Evolutionary conservation across 768 basidiomycete genomes (phyloP), one percentile per base, ranked within the genome.

Genomic region (Pisolithus tinctorius): DNA sequence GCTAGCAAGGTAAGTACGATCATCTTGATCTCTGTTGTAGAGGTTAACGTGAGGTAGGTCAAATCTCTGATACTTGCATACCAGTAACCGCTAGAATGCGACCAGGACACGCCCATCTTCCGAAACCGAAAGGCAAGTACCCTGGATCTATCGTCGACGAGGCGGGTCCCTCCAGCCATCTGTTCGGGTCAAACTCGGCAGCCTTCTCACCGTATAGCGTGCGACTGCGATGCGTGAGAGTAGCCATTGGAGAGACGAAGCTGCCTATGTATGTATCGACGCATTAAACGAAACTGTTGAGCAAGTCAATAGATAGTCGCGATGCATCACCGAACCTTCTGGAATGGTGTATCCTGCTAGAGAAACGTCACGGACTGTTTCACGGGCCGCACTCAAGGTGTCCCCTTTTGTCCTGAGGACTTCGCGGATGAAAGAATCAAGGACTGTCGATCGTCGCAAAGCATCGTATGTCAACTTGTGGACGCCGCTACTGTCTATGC

Each of bases 341-440:
- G 69, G 69, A 13, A 70, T 64, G 2, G 59, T 58, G 25, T 64
- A 65, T 20, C 54, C 54, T 17, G 54, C 67, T 43, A 68, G 53
- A 6, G 54, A 48, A 4, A 56, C 55, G 30, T 69, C 65, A 30
- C 55, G 48, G 4, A 61, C 64, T 10, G 69, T 67, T 49, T 59
- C 44, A 4, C 69, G 58, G 43, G 61, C 61, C 8, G 57, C 56
- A 17, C 61, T 60, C 39, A 71, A 58, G 6, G 67, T 68, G 48
- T 69, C 68, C 16, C 69, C 69, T 52, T 71, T 71, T 8, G 65
- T 63, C 11, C 68, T 65, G 63, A 71, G 60, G 9, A 71, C 69
- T 47, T 71, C 68, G 6, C 69, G 64, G 27, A 69, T 64, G 56
- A 71, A 71, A 1, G 68, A 67, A 49, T 71, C 69, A 16, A 68